Evolutionary conservation across 495 filamentous ascomycete species (phyloP), one percentile per base, ranked within the genome.

Genomic region (Cercophora samala): DNA sequence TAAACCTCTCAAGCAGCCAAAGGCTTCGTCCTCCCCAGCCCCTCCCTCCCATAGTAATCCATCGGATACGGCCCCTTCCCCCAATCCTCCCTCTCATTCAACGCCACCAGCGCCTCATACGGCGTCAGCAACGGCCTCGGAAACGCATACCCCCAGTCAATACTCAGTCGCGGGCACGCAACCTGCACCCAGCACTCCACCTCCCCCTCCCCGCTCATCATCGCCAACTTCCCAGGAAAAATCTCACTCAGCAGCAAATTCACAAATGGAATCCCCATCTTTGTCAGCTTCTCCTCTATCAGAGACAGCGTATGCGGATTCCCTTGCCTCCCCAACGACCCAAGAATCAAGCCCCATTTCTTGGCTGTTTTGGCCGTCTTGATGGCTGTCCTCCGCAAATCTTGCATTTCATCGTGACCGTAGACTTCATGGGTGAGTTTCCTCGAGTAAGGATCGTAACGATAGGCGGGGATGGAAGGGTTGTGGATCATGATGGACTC

Each of bases 401-500:
- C 84, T 66, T 94, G 91, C 85, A 99, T 95, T 68, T 96, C 92
- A 18, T 87, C 85, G 79, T 98, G 96, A 53, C 89, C 88, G 76
- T 98, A 99, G 25, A 82, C 87, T 75, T 99, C 95, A 61, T 88
- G 88, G 5, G 96, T 97, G 11, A 99, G 84, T 54, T 90, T 93
- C 26, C 93, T 86, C 37, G 92, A 93, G 79, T 99, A 99, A 0
- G 95, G 95, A 74, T 99, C 95, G 74, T 99, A 99, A 21, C 96
- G 88, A 80, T 97, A 98, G 13, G 96, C 93, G 2, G 94, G 90
- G 17, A 97, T 87, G 6, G 78, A 73, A 0, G 95, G 95, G 78
- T 98, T 98, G 75, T 97, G 93, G 70, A 99, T 99, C 95, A 99
- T 98, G 67, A 94, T 93, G 66, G 89, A 92, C 76, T 99, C 95